Evolutionary conservation across 441 rosid genomes (phyloP), one percentile per base, ranked within the genome.

Genomic region (Jatropha podagrica): DNA sequence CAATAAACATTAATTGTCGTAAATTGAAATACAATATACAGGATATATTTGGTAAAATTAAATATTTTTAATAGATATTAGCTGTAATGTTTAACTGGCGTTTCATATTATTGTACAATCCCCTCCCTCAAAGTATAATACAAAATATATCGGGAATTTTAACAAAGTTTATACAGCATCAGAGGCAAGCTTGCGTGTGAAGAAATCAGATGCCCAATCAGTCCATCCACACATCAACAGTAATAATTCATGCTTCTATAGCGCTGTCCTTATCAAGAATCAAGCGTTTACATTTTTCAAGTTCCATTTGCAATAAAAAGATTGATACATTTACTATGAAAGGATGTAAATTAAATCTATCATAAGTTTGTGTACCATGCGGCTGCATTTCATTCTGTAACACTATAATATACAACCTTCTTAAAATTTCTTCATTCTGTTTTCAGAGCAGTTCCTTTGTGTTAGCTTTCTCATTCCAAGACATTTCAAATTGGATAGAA

Each of bases 401-500:
- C 61, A 3, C n/a, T 23, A 12, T 48, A 26, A 46, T 67, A 20
- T 7, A n/a, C 54, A 67, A 15, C 4, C 4, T 67, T 13, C 59
- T 26, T 51, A 10, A 40, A 10, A 32, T 17, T 15, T 67, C 23
- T 55, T 0, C 18, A 14, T 12, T 23, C 26, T 27, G 27, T 14
- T 4, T 37, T n/a, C 44, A 4, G 48, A 7, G 49, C 38, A 11
- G 38, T 49, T 20, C 18, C 73, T 58, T 59, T 32, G 42, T 17
- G 55, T 62, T 37, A n/a, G 68, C 49, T 65, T 60, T 71, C 72
- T 58, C 61, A 23, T 56, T 41, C 48, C 77, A 37, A 23, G 60
- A 44, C 20, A 4, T 61, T 41, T 13, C 59, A 59, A 15, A 41
- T 26, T 65, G 26, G 4, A 20, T 27, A 20, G 7, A 42, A 32